Evolutionary conservation across 2,329 filamentous ascomycete genomes (phyloP).

Genomic region (Neofusicoccum sp.): DNA sequence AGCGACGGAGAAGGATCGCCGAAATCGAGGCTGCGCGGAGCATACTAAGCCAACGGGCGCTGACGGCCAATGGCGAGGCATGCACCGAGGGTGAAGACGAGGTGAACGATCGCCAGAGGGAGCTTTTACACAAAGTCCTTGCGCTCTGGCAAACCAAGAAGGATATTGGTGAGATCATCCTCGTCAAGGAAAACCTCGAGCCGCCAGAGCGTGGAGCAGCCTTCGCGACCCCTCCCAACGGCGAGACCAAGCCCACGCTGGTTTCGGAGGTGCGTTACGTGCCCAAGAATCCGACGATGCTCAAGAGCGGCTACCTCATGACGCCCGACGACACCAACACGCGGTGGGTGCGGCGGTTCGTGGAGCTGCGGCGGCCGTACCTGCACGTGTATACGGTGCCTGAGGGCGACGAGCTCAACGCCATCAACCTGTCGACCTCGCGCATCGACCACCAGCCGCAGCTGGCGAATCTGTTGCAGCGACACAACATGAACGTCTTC

Average conservation of each 20-base stretch:
- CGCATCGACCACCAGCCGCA: constrained; percentile 92
- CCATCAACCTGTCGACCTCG: constrained; percentile 85
- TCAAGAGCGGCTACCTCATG: constrained; percentile 87
- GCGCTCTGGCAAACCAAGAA: constrained; percentile 62
- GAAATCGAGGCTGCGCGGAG: constrained; percentile 79
- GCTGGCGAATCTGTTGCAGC: constrained; percentile 71
- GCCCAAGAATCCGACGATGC: constrained; percentile 70
- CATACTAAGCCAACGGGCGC: constrained; percentile 59
- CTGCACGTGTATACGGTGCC: constrained; percentile 84
- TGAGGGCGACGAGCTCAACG: constrained; percentile 86
- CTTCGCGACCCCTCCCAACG: constrained; percentile 42
- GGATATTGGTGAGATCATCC: constrained; percentile 48
- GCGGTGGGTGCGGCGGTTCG: constrained; percentile 88
- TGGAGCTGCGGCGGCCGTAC: constrained; percentile 89
- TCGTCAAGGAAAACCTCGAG: constrained; percentile 59
- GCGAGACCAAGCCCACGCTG: constrained; percentile 62
- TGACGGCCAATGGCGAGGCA: constrained; percentile 27
- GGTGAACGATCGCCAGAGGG: constrained; percentile 38
- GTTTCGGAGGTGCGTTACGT: constrained; percentile 76
- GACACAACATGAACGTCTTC: constrained; percentile 64
- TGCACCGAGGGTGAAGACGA: constrained; percentile 26
- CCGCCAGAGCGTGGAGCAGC: constrained; percentile 66
- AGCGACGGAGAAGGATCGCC: constrained; percentile 71
- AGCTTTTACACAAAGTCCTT: constrained; percentile 57
- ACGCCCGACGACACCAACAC: constrained; percentile 80